Base-by-base conservation (phyloP, 257 asterid species). In the Fraxinus cuspidata region DNA sequence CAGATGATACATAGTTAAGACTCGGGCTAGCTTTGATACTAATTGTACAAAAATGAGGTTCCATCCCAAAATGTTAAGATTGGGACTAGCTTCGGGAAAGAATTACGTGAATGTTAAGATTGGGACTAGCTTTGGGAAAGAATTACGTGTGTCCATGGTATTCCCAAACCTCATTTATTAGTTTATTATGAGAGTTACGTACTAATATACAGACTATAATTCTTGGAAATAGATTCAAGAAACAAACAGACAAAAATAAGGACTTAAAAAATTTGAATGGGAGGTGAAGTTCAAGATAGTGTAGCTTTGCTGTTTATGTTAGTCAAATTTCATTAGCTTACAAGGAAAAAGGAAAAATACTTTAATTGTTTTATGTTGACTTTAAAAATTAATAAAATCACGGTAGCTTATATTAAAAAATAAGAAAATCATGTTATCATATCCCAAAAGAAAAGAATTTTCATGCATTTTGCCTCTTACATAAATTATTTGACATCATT, bases 191-290 rank as follows among this genome's bases (percentile, higher is more conserved):
- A 63, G 7, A 63, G 68, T 63, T 63, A 63, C 4, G 7, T 63
- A 25, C 4, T 63, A 23, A 63, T 56, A 56, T 56, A 7, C 65
- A 53, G 25, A 18, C 3, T 19, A 40, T 10, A 56, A n/a, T 21
- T 7, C 28, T 56, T 56, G 66, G 29, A 56, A 56, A 56, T 56
- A 7, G 29, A 56, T 56, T 56, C 29, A 56, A 56, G 65, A 29
- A 56, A 56, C 66, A 56, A 56, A 29, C 2, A 76, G 65, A 66
- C 66, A 9, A 76, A 66, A 76, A 27, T 42, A 68, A 1, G 0
- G 58, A 21, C 27, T 64, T n/a, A 18, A 76, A 76, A 47, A 29
- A 21, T 47, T 76, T 37, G 74, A 76, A 47, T 12, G 5, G 21
- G 69, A 23, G 7, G 32, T 63, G 19, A 47, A 72, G 37, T 79